phyloP scores from a whole-genome alignment of 1,139 yeast genomes.

The Pichia sp. region DNA sequence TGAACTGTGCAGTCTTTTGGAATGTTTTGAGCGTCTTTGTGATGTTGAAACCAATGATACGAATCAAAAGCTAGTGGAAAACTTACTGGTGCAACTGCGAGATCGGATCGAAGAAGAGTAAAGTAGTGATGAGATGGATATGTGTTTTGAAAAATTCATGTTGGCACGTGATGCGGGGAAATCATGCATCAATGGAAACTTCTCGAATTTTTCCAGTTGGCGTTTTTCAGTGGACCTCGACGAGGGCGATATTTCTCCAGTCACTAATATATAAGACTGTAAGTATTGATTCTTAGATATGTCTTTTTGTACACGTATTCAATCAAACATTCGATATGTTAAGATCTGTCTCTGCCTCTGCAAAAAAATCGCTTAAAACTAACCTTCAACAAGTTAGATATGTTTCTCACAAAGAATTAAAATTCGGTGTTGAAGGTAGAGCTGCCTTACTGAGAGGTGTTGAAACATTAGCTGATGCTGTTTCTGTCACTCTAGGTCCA shows the following conservation, averaged over 20 bases:
- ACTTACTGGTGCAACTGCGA: slow-evolving; percentile 29
- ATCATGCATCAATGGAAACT: not conserved
- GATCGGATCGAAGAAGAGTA: slow-evolving; percentile 11
- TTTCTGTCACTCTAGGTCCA: slow-evolving; percentile 94
- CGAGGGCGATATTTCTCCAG: not conserved
- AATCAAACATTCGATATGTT: slow-evolving; percentile 35
- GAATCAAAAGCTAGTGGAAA: slow-evolving; percentile 47
- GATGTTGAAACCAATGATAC: slow-evolving; percentile 46
- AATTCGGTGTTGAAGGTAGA: slow-evolving; percentile 98
- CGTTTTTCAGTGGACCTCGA: not conserved
- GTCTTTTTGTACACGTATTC: not conserved
- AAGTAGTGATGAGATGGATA: not conserved
- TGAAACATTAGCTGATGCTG: slow-evolving; percentile 94
- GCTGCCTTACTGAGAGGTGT: slow-evolving; percentile 96
- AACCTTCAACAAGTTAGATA: slow-evolving; percentile 40
- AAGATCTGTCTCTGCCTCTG: slow-evolving; percentile 47
- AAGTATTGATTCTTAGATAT: too few relatives aligned
- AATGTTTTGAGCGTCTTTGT: slow-evolving; percentile 50
- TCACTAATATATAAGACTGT: too few relatives aligned
- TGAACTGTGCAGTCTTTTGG: slow-evolving; percentile 28
- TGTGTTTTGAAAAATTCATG: not conserved
- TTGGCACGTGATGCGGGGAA: slow-evolving; percentile 1
- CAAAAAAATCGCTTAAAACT: slow-evolving; percentile 30
- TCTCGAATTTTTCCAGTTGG: not conserved
- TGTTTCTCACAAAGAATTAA: slow-evolving; percentile 87